Conservation (phyloP, 2,329 filamentous ascomycete genomes). For the Calonectria crousiana region DNA sequence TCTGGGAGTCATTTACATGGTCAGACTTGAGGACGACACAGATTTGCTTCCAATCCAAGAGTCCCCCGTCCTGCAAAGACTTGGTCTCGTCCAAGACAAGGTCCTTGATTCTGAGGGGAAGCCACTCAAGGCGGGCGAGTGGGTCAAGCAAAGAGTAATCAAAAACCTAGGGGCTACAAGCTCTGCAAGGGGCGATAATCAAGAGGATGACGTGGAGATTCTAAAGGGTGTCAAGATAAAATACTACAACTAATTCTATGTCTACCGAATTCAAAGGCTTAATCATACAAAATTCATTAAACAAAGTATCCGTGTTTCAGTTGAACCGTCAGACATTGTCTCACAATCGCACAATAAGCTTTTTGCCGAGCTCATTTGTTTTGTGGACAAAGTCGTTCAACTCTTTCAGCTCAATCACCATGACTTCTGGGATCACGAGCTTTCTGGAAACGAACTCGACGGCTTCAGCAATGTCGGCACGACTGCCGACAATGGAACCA, state of each 20-base stretch:
- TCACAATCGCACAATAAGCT: not conserved
- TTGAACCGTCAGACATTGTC: not conserved
- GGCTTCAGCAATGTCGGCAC: conserved; percentile 15
- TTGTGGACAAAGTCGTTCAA: not conserved
- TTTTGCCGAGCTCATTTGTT: not conserved
- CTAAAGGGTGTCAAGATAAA: not conserved
- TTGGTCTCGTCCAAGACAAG: not conserved
- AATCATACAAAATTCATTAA: not conserved
- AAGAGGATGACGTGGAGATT: not conserved
- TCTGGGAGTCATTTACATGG: not conserved
- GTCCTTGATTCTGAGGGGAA: not conserved
- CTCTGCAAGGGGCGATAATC: not conserved
- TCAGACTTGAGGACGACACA: not conserved
- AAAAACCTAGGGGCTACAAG: not conserved
- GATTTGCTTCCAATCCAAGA: not conserved
- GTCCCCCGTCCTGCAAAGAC: not conserved
- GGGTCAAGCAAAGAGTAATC: not conserved
- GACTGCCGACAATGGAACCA: conserved; percentile 15
- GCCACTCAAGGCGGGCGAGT: not conserved
- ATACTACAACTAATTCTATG: not conserved
- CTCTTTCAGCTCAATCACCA: not conserved
- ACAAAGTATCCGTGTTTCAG: not conserved
- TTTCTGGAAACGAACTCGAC: conserved; percentile 21
- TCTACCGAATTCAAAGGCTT: not conserved
- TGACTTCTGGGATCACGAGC: conserved; percentile 9